These are phyloP conservation scores for Panaeolus cyanescens DNA, from an alignment of 768 basidiomycete genomes.

Conservation along the genomic window DNA sequence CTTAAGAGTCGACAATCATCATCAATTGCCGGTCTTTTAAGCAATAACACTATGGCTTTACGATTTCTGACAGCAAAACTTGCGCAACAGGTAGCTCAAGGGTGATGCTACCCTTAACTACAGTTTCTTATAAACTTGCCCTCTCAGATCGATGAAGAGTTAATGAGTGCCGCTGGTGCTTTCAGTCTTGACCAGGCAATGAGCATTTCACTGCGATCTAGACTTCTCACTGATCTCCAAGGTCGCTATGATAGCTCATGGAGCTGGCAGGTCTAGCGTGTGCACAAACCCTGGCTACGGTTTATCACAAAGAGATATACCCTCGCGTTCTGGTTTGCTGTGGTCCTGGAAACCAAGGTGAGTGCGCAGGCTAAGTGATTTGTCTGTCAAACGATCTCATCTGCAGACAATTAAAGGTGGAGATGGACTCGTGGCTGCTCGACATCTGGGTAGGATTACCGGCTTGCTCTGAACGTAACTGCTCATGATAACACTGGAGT, in stretches of 20 bases:
- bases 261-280: slow-evolving; percentile 71
- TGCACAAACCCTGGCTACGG: slow-evolving; percentile 83
- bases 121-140: background rate
- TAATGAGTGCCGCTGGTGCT: slow-evolving; percentile 86
- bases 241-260: slow-evolving; percentile 4
- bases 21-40: background rate
- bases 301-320: slow-evolving; percentile 69
- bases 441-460: slow-evolving; percentile 73
- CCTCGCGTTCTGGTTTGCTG: slow-evolving; percentile 90
- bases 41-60: too few relatives aligned
- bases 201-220: background rate
- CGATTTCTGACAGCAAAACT: slow-evolving; percentile 71
- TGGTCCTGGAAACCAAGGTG: slow-evolving; percentile 94
- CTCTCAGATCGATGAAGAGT: slow-evolving; percentile 85
- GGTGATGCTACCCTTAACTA: background rate
- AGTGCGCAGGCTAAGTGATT: background rate
- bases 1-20: background rate
- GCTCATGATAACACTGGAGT: background rate
- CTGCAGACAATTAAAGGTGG: slow-evolving; percentile 52
- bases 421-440: slow-evolving; percentile 94
- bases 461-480: background rate
- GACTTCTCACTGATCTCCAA: background rate
- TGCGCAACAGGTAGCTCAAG: slow-evolving; percentile 72
- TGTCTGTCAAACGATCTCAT: background rate
- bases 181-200: slow-evolving; percentile 92